Percentiles rank a stretch among this genome's conserved stretches.
These are phyloP conservation scores for Vitis hybrid DNA, from an alignment of 177 flowering plant genomes.

Conservation along the genomic window DNA sequence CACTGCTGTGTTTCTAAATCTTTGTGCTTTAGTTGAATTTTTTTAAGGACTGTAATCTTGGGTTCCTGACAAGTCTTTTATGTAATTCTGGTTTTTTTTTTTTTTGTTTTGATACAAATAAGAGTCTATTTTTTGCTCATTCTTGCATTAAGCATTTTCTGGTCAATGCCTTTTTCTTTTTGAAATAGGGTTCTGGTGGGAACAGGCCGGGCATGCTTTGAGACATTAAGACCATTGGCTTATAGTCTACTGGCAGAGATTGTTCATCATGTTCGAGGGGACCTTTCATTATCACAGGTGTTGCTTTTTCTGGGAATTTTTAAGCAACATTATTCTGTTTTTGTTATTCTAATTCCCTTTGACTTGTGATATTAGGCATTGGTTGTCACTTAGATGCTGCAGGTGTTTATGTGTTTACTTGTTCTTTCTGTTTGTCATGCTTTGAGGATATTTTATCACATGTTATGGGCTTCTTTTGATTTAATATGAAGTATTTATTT, in stretches of 20 bases:
- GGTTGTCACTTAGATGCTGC: not conserved
- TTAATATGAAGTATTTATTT: too few species aligned
- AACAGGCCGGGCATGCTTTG: constrained; percentile 92
- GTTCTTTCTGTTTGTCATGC: not conserved
- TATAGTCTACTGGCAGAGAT: constrained; percentile 96
- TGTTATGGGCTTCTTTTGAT: too few species aligned
- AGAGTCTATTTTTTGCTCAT: not conserved
- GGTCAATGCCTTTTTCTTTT: constrained; percentile 4
- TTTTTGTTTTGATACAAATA: too few species aligned
- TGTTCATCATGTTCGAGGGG: constrained; percentile 92
- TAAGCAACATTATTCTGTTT: not conserved
- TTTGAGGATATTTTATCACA: not conserved
- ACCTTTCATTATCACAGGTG: constrained; percentile 92
- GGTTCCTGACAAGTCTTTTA: too few species aligned
- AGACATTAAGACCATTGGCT: constrained; percentile 93
- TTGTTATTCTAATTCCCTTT: not conserved
- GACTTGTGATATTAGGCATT: not conserved
- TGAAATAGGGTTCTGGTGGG: constrained; percentile 86
- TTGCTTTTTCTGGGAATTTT: not conserved
- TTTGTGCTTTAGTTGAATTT: too few species aligned
- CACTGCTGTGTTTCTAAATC: too few species aligned
- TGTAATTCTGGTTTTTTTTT: too few species aligned
- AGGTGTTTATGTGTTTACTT: not conserved
- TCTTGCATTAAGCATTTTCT: not conserved
- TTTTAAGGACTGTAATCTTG: too few species aligned